These are phyloP conservation scores for Hylodesmum podocarpum DNA, from an alignment of 306 rosid species.

Conservation along the genomic window DNA sequence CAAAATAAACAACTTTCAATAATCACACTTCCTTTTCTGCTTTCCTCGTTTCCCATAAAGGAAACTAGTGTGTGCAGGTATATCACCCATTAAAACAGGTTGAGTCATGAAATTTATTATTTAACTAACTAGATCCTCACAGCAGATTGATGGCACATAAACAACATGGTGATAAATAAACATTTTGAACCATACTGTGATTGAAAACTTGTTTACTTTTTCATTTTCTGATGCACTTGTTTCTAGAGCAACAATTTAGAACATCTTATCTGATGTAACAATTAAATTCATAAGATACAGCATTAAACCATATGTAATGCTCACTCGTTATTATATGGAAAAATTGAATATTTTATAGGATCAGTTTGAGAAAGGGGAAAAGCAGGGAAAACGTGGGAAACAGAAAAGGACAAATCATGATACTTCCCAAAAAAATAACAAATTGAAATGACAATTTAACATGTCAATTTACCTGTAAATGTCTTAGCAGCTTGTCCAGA, in stretches of 20 bases:
- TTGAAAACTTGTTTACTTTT: neutral
- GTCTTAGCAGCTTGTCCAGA: constrained; percentile 87
- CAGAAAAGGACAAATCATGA: neutral
- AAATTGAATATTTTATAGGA: neutral
- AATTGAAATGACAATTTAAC: neutral
- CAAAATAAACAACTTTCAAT: constrained; percentile 12
- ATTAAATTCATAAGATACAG: neutral
- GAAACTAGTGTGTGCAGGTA: constrained; percentile 9
- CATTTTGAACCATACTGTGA: neutral
- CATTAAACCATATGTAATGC: neutral
- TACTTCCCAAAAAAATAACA: neutral
- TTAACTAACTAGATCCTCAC: constrained; percentile 17
- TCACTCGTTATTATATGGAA: constrained; percentile 17
- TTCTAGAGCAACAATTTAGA: constrained; percentile 6
- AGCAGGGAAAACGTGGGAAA: neutral
- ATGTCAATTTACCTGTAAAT: constrained; percentile 58
- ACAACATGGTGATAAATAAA: neutral
- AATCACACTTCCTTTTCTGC: constrained; percentile 9
- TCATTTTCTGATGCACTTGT: neutral
- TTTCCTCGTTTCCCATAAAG: neutral
- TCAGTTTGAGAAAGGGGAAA: neutral
- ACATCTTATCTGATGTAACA: neutral
- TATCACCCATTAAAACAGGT: neutral
- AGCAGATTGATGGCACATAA: neutral
- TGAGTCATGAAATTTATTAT: neutral